Evolutionary conservation across 164 flowering plant genomes (phyloP), one percentile per base, ranked within the genome.

Genomic region (Litsea cubeba): DNA sequence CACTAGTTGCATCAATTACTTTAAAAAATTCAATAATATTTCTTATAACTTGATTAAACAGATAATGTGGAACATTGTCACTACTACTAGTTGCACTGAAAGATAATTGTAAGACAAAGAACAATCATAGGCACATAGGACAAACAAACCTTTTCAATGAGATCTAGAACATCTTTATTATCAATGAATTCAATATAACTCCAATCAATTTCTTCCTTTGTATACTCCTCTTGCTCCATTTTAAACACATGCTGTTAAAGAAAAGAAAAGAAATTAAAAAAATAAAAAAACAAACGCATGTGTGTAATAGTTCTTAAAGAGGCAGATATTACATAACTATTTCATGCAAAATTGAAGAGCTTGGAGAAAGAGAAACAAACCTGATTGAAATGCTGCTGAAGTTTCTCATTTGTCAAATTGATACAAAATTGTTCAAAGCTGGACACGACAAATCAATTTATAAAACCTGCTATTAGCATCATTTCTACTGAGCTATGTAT

Each of bases 381-480:
- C 99, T 96, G 99, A 83, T 96, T 96, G 74, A 96, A 96, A 82
- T 96, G 99, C 78, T 96, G 99, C 83, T 96, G 99, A 67, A 96
- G 97, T 81, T 96, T 96, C 87, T 96, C 99, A 88, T 96, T 96
- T 23, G 99, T 96, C 87, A 96, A 85, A 85, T 96, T 96, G 79
- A 96, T 96, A 83, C 99, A 96, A 75, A 96, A 96, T 78, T 96
- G 99, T 85, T 96, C 99, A 85, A 96, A 96, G 79, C 99, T 96
- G 92, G 81, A 85, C 60, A 72, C 32, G 25, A 49, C 28, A 60
- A 51, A 62, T 12, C 66, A 62, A 57, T 40, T 12, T 40, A 40
- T 30, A 70, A 22, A 40, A 14, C 60, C 60, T 2, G 60, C 17
- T 66, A 30, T 66, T 64, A 23, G 14, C 4, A 23, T 64, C 32